A percentile compares a stretch with the other conserved stretches of the same genome.
These are phyloP conservation scores for Fomitopsis pinicola DNA, from an alignment of 1,284 basidiomycete species.

Conservation along the genomic window DNA sequence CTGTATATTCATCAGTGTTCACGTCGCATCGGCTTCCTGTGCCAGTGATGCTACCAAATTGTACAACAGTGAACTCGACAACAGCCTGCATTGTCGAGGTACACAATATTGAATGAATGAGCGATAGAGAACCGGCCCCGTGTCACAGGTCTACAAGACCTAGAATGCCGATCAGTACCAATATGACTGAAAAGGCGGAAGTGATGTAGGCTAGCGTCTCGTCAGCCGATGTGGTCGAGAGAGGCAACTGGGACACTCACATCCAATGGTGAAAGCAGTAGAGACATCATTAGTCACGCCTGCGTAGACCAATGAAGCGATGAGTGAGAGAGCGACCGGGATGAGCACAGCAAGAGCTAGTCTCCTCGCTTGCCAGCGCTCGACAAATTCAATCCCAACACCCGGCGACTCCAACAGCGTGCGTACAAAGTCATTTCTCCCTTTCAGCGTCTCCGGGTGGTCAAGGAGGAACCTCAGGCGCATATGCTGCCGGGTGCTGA, in stretches of 20 bases:
- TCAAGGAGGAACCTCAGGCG: constrained; percentile 15
- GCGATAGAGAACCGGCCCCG: background rate
- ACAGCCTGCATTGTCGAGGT: too few species aligned
- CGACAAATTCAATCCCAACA: constrained; percentile 18
- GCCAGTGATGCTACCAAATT: too few species aligned
- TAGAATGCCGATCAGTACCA: constrained; percentile 10
- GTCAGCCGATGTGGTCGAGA: background rate
- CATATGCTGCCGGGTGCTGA: constrained; percentile 14
- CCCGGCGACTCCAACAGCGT: constrained; percentile 9
- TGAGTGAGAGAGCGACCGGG: constrained; percentile 7
- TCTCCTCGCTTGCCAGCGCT: constrained; percentile 12
- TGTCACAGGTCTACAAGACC: constrained; percentile 9
- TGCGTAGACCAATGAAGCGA: constrained; percentile 9
- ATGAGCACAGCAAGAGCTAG: constrained; percentile 10
- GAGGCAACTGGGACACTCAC: background rate
- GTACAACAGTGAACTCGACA: too few species aligned
- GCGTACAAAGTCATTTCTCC: constrained; percentile 12
- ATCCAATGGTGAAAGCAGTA: constrained; percentile 13
- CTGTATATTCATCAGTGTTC: too few species aligned
- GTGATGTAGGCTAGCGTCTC: constrained; percentile 9
- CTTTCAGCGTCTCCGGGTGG: constrained; percentile 13
- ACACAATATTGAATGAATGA: background rate
- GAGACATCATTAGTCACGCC: constrained; percentile 9
- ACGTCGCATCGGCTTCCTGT: too few species aligned
- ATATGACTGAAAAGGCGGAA: constrained; percentile 11